Evolutionary conservation across 148 eudicot genomes (phyloP).

Genomic region (Rhododendron griersonianum): DNA sequence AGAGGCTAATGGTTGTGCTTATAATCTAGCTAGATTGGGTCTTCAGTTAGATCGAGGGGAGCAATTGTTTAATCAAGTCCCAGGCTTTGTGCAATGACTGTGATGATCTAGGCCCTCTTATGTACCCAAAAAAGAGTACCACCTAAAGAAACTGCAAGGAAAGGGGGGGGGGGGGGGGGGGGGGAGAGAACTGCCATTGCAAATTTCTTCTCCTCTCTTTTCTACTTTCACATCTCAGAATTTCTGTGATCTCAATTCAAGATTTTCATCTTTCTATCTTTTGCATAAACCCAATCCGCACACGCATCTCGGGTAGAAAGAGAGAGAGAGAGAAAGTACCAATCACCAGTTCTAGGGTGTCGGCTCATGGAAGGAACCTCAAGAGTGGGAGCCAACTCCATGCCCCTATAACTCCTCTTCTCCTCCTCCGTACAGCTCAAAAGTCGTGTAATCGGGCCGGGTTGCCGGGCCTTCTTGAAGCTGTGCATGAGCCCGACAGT

Average conservation of each 20-base stretch:
- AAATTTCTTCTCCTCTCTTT: neutral
- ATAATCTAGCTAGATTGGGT: neutral
- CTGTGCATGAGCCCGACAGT: constrained; percentile 95
- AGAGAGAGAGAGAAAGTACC: constrained; percentile 36
- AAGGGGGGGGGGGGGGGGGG: too few species aligned
- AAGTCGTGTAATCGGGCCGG: constrained; percentile 89
- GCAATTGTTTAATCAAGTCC: too few species aligned
- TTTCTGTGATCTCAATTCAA: neutral
- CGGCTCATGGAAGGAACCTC: constrained; percentile 93
- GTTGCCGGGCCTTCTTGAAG: constrained; percentile 67
- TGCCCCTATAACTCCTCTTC: constrained; percentile 64
- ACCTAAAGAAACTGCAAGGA: too few species aligned
- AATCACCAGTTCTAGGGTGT: constrained; percentile 92
- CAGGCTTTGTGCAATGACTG: too few species aligned
- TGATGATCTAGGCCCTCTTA: too few species aligned
- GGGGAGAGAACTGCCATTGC: neutral
- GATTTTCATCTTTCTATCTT: neutral
- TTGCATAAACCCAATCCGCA: neutral
- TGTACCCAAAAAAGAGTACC: too few species aligned
- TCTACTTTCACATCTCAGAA: neutral
- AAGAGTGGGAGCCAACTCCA: constrained; percentile 90
- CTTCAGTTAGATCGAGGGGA: neutral
- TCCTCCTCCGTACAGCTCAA: constrained; percentile 91
- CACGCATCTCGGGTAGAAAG: neutral
- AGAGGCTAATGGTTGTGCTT: neutral